Conservation (phyloP, 495 filamentous ascomycete species). For the Pyrenula massariospora region DNA sequence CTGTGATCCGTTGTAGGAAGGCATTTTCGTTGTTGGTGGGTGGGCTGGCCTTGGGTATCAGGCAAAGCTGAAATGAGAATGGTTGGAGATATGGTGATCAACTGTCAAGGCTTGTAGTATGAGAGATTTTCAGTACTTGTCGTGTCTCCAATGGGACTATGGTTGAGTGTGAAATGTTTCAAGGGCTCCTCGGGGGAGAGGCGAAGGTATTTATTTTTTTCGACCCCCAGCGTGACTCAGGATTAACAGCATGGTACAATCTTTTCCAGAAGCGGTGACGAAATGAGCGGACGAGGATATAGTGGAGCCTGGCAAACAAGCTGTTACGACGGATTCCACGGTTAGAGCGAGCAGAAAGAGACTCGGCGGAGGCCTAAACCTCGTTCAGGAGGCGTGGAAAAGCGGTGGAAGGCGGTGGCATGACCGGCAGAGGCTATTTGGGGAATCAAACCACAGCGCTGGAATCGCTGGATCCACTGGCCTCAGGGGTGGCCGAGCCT, state of each 20-base stretch:
- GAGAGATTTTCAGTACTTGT: neutral
- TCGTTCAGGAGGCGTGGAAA: neutral
- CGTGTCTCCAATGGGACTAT: neutral
- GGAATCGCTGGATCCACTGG: neutral
- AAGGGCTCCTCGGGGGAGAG: neutral
- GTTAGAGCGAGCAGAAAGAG: neutral
- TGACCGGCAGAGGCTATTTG: neutral
- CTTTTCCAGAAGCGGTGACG: neutral
- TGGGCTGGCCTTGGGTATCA: neutral
- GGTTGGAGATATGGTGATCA: neutral
- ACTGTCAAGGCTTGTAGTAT: neutral
- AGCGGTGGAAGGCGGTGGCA: neutral
- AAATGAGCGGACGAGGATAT: neutral
- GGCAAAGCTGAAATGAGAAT: neutral
- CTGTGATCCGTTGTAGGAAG: constrained; percentile 55
- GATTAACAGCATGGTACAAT: neutral
- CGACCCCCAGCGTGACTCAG: neutral
- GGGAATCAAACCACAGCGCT: neutral
- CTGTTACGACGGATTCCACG: neutral
- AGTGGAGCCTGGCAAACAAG: neutral
- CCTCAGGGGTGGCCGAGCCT: neutral
- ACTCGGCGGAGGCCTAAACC: neutral
- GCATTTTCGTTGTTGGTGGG: constrained; percentile 38
- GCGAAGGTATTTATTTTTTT: neutral
- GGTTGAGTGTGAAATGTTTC: neutral